Evolutionary conservation across 805 yeast genomes (phyloP).

Genomic region (Wickerhamiella azymoides): DNA sequence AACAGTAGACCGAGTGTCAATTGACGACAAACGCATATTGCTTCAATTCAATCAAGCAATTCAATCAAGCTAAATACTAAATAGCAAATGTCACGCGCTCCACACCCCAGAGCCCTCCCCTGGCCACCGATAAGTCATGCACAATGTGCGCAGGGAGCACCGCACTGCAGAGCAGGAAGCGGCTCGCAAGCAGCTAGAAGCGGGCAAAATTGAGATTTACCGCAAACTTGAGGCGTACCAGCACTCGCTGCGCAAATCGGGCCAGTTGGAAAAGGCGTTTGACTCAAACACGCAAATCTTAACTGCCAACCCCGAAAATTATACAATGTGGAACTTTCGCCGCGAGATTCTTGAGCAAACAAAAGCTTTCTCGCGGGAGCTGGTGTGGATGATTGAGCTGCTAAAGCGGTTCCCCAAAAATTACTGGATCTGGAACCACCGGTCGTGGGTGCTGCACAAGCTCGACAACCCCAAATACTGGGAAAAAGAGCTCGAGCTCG

Average conservation of each 20-base stretch:
- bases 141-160: constrained; percentile 52
- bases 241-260: constrained; percentile 6
- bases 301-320: constrained; percentile 66
- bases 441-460: constrained; percentile 60
- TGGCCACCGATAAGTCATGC: constrained; percentile 33
- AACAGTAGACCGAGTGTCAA: too few relatives aligned
- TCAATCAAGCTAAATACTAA: too few relatives aligned
- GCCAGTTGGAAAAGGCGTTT: constrained; percentile 26
- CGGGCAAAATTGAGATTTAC: constrained; percentile 44
- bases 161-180: constrained; percentile 42
- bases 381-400: constrained; percentile 43
- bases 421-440: constrained; percentile 94
- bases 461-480: constrained; percentile 34
- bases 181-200: constrained; percentile 44
- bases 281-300: constrained; percentile 44
- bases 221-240: constrained; percentile 32
- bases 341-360: constrained; percentile 42
- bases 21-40: too few relatives aligned
- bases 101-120: too few relatives aligned
- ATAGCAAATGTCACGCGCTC: too few relatives aligned
- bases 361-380: constrained; percentile 34
- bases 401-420: constrained; percentile 67
- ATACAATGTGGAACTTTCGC: constrained; percentile 81
- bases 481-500: constrained; percentile 57
- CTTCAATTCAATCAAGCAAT: too few relatives aligned